Conservation (phyloP, 805 yeast species). For the Yarrowia sp. region DNA sequence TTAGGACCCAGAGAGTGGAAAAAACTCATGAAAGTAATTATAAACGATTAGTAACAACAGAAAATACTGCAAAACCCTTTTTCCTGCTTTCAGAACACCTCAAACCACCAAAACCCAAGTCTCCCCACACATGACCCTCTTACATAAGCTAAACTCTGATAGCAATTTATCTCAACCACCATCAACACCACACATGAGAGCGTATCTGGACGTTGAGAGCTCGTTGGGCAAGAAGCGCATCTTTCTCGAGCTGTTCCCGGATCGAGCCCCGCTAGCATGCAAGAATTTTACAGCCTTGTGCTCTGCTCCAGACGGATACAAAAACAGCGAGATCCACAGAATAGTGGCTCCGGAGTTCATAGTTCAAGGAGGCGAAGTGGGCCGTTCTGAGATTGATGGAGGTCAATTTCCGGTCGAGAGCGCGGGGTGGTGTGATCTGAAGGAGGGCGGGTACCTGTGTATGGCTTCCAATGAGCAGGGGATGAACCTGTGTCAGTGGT, state of each 20-base stretch:
- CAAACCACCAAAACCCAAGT: background rate
- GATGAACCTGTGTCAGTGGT: conserved; percentile 4
- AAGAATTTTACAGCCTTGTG: conserved; percentile 8
- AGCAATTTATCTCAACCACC: background rate
- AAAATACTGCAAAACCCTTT: too few species aligned
- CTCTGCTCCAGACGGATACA: conserved; percentile 6
- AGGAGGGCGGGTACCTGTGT: conserved; percentile 21
- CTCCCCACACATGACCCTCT: background rate
- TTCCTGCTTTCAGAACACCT: too few species aligned
- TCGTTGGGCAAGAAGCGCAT: conserved; percentile 4
- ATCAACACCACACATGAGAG: conserved; percentile 14
- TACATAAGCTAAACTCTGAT: conserved; percentile 10
- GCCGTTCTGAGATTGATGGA: background rate
- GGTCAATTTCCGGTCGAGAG: conserved; percentile 11
- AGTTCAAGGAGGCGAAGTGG: conserved; percentile 28
- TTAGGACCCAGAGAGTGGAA: too few species aligned
- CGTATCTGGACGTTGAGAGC: conserved; percentile 18
- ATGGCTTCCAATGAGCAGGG: conserved; percentile 11
- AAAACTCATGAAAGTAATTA: too few species aligned
- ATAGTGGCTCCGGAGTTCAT: conserved; percentile 32
- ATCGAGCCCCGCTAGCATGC: conserved; percentile 13
- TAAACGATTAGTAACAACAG: too few species aligned
- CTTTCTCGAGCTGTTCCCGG: conserved; percentile 21
- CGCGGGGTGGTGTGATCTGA: conserved; percentile 21
- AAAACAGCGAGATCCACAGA: conserved; percentile 10